Conservation (phyloP, 2,329 filamentous ascomycete species). For the Colletotrichum ledebouriae region DNA sequence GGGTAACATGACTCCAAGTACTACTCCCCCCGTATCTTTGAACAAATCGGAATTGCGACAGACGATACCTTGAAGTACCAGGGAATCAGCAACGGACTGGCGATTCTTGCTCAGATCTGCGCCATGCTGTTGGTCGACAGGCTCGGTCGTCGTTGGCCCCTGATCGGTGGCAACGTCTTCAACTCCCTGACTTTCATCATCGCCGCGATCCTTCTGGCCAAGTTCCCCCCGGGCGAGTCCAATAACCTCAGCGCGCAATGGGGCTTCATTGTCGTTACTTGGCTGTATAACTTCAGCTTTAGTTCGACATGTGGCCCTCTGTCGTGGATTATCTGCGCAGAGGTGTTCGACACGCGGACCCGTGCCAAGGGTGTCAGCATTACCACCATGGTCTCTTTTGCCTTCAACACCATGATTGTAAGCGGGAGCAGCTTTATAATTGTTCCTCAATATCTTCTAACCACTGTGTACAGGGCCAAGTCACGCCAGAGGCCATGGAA, state of each 20-base stretch:
- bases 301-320: conserved; percentile 75
- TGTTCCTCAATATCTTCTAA: conserved; percentile 51
- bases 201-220: conserved; percentile 63
- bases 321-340: conserved; percentile 71
- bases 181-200: conserved; percentile 82
- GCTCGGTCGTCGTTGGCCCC: conserved; percentile 77
- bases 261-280: conserved; percentile 81
- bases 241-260: conserved; percentile 57
- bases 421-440: conserved; percentile 65
- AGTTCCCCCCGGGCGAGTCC: conserved; percentile 70
- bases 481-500: conserved; percentile 22
- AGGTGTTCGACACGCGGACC: conserved; percentile 83
- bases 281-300: conserved; percentile 86
- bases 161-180: conserved; percentile 78
- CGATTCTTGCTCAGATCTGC: conserved; percentile 74
- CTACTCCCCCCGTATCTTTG: conserved; percentile 76
- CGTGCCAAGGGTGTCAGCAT: conserved; percentile 81
- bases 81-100: conserved; percentile 79
- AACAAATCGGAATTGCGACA: conserved; percentile 75
- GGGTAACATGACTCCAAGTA: conserved; percentile 56
- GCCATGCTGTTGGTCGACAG: conserved; percentile 79
- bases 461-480: conserved; percentile 12
- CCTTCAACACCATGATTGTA: conserved; percentile 80
- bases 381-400: conserved; percentile 79
- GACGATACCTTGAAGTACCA: conserved; percentile 79